Conservation (phyloP, 2,329 filamentous ascomycete species). For the Fusarium tuaranense region DNA sequence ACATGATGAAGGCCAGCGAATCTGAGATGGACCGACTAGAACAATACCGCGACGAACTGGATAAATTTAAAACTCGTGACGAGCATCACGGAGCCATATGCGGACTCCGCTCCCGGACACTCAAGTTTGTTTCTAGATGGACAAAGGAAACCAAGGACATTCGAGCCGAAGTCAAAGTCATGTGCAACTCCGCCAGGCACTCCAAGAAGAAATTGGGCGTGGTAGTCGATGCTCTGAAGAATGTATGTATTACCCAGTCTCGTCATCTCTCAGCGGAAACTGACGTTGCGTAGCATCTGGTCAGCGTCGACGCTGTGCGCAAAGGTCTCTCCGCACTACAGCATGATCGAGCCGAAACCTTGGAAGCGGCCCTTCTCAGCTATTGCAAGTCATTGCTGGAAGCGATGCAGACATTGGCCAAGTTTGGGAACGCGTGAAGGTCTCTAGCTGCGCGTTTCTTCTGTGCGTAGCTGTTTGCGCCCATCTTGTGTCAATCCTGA, state of each 20-base stretch:
- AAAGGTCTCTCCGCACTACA: neutral
- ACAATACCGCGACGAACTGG: no score
- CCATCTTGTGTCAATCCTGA: neutral
- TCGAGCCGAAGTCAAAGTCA: neutral
- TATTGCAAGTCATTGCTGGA: neutral
- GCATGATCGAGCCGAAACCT: neutral
- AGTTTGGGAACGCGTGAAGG: neutral
- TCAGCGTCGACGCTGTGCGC: neutral
- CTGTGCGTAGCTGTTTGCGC: neutral
- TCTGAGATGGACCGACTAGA: neutral
- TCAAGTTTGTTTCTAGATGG: neutral
- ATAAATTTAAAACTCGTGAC: neutral
- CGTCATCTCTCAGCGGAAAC: neutral
- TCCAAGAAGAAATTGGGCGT: neutral
- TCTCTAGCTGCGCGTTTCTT: neutral
- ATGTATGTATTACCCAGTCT: neutral
- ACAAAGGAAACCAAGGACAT: neutral
- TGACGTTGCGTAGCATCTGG: neutral
- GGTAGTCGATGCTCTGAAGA: fast-evolving
- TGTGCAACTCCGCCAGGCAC: neutral
- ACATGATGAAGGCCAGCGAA: neutral
- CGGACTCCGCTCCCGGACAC: neutral
- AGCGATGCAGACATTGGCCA: neutral
- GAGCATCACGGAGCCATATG: neutral
- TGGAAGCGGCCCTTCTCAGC: neutral